Percentiles rank a stretch among this genome's conserved stretches.
Evolutionary conservation across 2,329 filamentous ascomycete species (phyloP).

Genomic region (Colletotrichum theobromicola): DNA sequence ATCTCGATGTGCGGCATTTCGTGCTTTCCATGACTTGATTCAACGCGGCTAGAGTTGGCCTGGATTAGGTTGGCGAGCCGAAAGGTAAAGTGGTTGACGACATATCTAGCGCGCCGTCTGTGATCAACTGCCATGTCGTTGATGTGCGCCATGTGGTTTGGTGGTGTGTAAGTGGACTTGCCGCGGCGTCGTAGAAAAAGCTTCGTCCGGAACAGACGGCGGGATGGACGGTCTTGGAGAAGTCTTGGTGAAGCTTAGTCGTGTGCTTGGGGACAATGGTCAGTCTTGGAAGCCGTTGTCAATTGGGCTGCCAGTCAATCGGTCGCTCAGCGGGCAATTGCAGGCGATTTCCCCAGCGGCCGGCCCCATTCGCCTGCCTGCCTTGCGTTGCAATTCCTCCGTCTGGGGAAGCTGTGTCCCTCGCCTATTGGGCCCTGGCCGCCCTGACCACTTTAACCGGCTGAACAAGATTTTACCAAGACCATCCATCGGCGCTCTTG

Average conservation of each 20-base stretch:
- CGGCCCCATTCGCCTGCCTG: neutral
- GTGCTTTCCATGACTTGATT: neutral
- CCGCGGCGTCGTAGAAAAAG: neutral
- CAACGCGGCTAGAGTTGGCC: neutral
- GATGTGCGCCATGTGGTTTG: constrained; percentile 3
- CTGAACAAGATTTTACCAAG: constrained; percentile 11
- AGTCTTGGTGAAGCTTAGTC: neutral
- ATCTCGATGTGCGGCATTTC: neutral
- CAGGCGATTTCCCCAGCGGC: neutral
- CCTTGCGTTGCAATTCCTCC: neutral
- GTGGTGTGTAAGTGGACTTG: neutral
- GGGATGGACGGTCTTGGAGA: constrained; percentile 15
- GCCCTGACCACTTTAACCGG: neutral
- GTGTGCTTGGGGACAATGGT: neutral
- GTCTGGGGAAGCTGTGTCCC: neutral
- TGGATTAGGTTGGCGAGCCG: neutral
- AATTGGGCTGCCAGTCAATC: neutral
- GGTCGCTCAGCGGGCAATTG: neutral
- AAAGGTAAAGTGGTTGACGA: neutral
- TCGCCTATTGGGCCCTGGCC: neutral
- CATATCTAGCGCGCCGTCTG: neutral
- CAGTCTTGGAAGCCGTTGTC: neutral
- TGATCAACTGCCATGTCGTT: neutral
- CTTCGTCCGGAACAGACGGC: constrained; percentile 9
- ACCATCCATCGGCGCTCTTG: constrained; percentile 6